Evolutionary conservation across 305 asterid genomes (phyloP).

Genomic region (Fraxinus dipetala): DNA sequence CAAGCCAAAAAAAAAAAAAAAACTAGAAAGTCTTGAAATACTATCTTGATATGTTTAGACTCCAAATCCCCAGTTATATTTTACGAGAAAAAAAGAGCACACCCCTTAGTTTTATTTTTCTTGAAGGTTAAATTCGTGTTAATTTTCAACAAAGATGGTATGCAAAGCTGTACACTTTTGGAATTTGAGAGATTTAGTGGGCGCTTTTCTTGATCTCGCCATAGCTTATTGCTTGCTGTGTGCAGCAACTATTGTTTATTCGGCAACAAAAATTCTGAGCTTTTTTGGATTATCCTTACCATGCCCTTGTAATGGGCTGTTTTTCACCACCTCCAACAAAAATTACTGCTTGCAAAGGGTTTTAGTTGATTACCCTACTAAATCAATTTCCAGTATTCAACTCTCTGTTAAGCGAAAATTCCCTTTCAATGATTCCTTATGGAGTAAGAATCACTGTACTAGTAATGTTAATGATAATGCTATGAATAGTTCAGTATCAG

Average conservation of each 20-base stretch:
- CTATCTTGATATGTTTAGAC: not conserved
- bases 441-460: slow-evolving; percentile 16
- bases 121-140: not conserved
- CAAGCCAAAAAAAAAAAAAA: not conserved
- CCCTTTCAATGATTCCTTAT: slow-evolving; percentile 48
- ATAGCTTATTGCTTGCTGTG: slow-evolving; percentile 70
- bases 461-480: slow-evolving; percentile 18
- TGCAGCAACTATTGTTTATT: slow-evolving; percentile 61
- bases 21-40: not conserved
- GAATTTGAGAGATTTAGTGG: slow-evolving; percentile 68
- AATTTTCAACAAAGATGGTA: slow-evolving; percentile 46
- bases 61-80: too few species aligned
- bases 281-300: slow-evolving; percentile 63
- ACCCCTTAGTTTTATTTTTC: not conserved
- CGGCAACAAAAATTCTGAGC: slow-evolving; percentile 60
- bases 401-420: slow-evolving; percentile 48
- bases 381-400: slow-evolving; percentile 54
- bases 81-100: not conserved
- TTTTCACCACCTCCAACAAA: slow-evolving; percentile 22
- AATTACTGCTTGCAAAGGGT: slow-evolving; percentile 54
- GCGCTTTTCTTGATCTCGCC: slow-evolving; percentile 75
- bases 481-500: slow-evolving; percentile 36
- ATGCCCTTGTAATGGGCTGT: slow-evolving; percentile 68
- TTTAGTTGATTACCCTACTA: slow-evolving; percentile 59
- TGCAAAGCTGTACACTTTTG: slow-evolving; percentile 53